Conservation (phyloP, 2,329 filamentous ascomycete species). For the Dissoconium aciculare region DNA sequence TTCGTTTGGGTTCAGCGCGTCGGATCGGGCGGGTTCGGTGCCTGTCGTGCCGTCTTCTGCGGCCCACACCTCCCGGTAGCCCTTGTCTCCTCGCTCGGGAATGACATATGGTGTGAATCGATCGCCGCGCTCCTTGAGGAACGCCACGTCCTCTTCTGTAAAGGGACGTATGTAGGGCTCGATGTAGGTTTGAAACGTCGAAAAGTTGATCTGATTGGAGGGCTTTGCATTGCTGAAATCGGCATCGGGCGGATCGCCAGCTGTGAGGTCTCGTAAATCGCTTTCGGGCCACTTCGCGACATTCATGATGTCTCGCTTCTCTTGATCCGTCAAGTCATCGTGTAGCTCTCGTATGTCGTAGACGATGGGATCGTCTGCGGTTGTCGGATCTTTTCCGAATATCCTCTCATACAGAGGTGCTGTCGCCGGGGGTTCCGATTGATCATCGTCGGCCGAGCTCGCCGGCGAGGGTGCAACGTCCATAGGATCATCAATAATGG, state of each 20-base stretch:
- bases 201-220: slow-evolving; percentile 82
- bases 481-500: slow-evolving; percentile 31
- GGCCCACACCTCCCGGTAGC: slow-evolving; percentile 83
- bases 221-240: slow-evolving; percentile 94
- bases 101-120: slow-evolving; percentile 71
- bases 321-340: slow-evolving; percentile 65
- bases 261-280: slow-evolving; percentile 71
- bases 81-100: slow-evolving; percentile 66
- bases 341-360: slow-evolving; percentile 76
- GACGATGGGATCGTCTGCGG: slow-evolving; percentile 79
- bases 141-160: slow-evolving; percentile 85
- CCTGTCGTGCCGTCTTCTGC: slow-evolving; percentile 78
- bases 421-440: slow-evolving; percentile 41
- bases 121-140: slow-evolving; percentile 75
- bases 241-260: slow-evolving; percentile 78
- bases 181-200: slow-evolving; percentile 80
- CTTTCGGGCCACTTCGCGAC: slow-evolving; percentile 69
- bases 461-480: slow-evolving; percentile 49
- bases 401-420: slow-evolving; percentile 58
- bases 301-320: slow-evolving; percentile 75
- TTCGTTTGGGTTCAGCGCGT: slow-evolving; percentile 59
- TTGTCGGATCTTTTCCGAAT: slow-evolving; percentile 82
- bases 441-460: slow-evolving; percentile 28
- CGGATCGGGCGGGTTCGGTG: slow-evolving; percentile 51
- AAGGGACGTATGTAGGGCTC: slow-evolving; percentile 84